These are phyloP conservation scores for Dactylorhiza incarnata DNA, from an alignment of 106 monocot genomes.

Conservation along the genomic window DNA sequence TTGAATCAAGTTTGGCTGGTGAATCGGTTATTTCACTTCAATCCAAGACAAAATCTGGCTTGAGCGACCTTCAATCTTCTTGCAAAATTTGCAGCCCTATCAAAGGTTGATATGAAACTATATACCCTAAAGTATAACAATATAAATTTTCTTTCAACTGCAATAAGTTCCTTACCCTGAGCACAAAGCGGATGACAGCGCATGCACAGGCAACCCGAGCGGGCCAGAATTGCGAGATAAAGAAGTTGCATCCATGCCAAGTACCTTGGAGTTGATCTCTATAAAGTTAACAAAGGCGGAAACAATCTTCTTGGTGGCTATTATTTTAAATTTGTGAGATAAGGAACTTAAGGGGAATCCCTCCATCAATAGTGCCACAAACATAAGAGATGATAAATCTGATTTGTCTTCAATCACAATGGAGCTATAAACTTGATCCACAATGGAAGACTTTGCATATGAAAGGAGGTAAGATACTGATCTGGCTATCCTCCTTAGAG, in stretches of 20 bases:
- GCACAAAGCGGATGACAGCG: conserved; percentile 43
- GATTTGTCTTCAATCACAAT: conserved; percentile 26
- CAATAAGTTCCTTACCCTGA: conserved; percentile 36
- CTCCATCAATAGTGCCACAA: conserved; percentile 64
- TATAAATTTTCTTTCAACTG: not conserved
- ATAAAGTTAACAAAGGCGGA: conserved; percentile 40
- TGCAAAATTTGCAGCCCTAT: not conserved
- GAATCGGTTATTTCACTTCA: too few relatives aligned
- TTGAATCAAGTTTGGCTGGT: too few relatives aligned
- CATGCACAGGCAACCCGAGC: conserved; percentile 49
- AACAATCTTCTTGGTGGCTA: conserved; percentile 30
- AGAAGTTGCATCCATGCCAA: conserved; percentile 15
- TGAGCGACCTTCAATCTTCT: too few relatives aligned
- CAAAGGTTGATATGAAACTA: not conserved
- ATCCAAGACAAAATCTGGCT: too few relatives aligned
- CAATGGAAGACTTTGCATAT: conserved; percentile 25
- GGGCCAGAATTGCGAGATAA: conserved; percentile 15
- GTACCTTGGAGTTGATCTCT: conserved; percentile 28
- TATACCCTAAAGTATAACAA: not conserved
- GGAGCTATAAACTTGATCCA: conserved; percentile 53
- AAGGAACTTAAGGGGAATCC: conserved; percentile 71
- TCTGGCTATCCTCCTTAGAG: conserved; percentile 58
- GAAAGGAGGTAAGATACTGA: conserved; percentile 46
- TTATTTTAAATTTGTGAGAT: conserved; percentile 38
- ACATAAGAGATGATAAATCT: conserved; percentile 33